Percentiles rank a stretch among this genome's conserved stretches.
These are phyloP conservation scores for Fusarium chuoi DNA, from an alignment of 2,329 filamentous ascomycete species.

Conservation along the genomic window DNA sequence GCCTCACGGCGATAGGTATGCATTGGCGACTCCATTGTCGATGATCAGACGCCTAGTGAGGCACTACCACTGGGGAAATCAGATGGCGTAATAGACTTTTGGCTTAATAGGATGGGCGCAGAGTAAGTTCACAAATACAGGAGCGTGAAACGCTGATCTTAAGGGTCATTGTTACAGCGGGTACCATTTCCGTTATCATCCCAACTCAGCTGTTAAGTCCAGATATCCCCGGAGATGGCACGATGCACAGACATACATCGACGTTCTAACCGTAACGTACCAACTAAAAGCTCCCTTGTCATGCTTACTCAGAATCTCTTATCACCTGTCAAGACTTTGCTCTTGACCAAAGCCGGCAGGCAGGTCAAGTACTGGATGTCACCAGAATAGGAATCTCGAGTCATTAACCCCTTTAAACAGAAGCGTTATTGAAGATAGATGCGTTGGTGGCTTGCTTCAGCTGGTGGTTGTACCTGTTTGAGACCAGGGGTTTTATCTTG, in stretches of 20 bases:
- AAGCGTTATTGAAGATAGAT: neutral
- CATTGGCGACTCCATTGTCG: neutral
- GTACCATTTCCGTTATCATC: neutral
- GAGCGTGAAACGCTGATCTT: neutral
- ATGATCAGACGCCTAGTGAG: neutral
- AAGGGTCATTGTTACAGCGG: neutral
- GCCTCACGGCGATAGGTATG: neutral
- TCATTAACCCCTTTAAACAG: neutral
- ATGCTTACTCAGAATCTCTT: neutral
- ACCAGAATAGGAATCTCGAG: neutral
- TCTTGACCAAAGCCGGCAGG: neutral
- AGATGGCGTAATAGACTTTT: neutral
- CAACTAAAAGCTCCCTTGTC: neutral
- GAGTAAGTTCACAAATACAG: neutral
- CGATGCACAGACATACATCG: neutral
- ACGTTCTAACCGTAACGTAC: neutral
- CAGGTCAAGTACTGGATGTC: neutral
- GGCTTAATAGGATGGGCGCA: neutral
- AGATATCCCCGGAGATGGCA: neutral
- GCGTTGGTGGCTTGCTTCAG: neutral
- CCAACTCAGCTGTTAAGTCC: neutral
- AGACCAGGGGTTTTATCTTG: neutral
- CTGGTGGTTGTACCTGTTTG: neutral
- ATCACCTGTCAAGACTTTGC: neutral
- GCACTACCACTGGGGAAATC: no score